These are phyloP conservation scores for Prunus armeniaca DNA, from an alignment of 306 rosid species.

Conservation along the genomic window DNA sequence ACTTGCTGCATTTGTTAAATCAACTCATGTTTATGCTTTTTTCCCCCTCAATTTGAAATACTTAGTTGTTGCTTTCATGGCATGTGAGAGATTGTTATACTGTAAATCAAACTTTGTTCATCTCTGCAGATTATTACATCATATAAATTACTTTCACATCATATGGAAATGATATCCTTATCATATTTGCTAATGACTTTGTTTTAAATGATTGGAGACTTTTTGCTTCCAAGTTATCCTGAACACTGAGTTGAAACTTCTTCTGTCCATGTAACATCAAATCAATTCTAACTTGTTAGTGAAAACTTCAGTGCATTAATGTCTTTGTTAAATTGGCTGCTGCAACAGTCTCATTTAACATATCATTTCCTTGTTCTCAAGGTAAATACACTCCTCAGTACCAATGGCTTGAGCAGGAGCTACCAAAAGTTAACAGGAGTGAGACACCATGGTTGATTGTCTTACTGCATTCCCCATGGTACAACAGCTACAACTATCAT, in stretches of 20 bases:
- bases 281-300: background rate
- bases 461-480: slow-evolving; percentile 53
- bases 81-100: no score
- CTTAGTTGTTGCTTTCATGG: no score
- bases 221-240: no score
- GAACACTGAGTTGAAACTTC: no score
- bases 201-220: no score
- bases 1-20: no score
- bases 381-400: slow-evolving; percentile 58
- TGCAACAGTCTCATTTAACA: background rate
- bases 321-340: background rate
- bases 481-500: slow-evolving; percentile 51
- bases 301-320: background rate
- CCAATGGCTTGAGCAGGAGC: slow-evolving; percentile 39
- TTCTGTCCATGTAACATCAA: background rate
- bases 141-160: background rate
- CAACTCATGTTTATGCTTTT: no score
- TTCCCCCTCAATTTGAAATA: no score
- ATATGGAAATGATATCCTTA: background rate
- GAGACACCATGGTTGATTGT: slow-evolving; percentile 61
- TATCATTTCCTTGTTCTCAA: background rate
- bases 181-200: no score
- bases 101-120: no score
- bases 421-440: slow-evolving; percentile 46
- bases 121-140: no score